Percentiles rank a stretch among this genome's conserved stretches.
phyloP scores from a whole-genome alignment of 176 grass and related monocot genomes.

The Carex cristatella region DNA sequence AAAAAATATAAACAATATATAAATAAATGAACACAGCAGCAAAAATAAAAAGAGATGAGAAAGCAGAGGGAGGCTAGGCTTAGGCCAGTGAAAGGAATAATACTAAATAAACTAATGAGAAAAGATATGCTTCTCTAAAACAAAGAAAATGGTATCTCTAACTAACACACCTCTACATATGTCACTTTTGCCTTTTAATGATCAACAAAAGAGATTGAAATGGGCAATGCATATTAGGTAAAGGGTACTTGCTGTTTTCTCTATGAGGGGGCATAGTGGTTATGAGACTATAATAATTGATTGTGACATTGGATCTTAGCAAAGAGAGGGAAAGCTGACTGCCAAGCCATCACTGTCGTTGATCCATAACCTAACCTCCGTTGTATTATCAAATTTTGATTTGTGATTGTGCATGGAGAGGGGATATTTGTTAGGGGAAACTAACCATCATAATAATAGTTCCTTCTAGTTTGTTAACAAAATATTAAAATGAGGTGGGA shows the following conservation, averaged over 20 bases:
- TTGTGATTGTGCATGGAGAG: neutral
- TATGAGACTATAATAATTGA: constrained; percentile 8
- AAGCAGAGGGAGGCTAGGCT: neutral
- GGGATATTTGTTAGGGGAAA: neutral
- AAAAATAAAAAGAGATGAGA: neutral
- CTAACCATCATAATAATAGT: constrained; percentile 9
- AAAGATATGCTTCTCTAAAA: neutral
- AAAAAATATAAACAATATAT: neutral
- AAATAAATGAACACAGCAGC: neutral
- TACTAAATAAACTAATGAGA: neutral
- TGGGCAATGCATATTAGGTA: neutral
- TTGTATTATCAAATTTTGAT: neutral
- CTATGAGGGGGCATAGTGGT: neutral
- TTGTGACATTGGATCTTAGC: neutral
- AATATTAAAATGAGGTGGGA: neutral
- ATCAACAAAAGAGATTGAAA: neutral
- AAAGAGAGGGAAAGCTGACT: constrained; percentile 5
- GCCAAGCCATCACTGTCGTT: neutral
- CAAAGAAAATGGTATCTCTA: constrained; percentile 1
- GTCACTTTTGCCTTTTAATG: neutral
- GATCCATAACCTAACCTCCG: neutral
- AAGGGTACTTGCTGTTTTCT: constrained; percentile 5
- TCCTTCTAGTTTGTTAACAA: neutral
- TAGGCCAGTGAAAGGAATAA: neutral
- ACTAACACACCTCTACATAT: constrained; percentile 11